Evolutionary conservation across 768 basidiomycete genomes (phyloP).

Genomic region (Cyathus striatus): DNA sequence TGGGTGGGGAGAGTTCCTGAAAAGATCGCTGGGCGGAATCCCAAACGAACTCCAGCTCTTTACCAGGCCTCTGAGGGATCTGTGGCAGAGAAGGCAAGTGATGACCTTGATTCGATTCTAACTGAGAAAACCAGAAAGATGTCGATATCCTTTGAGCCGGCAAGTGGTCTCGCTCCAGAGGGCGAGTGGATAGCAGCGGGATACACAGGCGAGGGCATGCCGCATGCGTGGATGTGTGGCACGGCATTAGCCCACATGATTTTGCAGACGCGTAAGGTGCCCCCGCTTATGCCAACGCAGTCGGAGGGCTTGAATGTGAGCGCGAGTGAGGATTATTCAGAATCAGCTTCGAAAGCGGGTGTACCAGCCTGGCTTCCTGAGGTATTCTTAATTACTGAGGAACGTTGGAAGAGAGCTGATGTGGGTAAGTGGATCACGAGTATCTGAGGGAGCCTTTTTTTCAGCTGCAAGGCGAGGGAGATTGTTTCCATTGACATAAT

Average conservation of each 20-base stretch:
- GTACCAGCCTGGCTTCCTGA: slow-evolving; percentile 43
- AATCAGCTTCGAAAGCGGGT: slow-evolving; percentile 11
- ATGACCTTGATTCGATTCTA: slow-evolving; percentile 4
- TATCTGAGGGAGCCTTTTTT: too few relatives aligned
- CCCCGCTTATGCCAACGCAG: not conserved
- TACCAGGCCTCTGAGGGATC: not conserved
- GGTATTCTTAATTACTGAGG: slow-evolving; percentile 40
- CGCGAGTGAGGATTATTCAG: not conserved
- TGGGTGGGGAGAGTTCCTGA: slow-evolving; percentile 67
- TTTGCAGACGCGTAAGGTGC: slow-evolving; percentile 27
- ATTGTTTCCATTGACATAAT: too few relatives aligned
- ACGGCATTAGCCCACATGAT: slow-evolving; percentile 59
- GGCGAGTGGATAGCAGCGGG: slow-evolving; percentile 75
- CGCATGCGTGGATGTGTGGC: slow-evolving; percentile 61
- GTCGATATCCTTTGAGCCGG: not conserved
- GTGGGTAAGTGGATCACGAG: slow-evolving; percentile 19
- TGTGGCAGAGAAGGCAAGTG: not conserved
- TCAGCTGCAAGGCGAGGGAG: too few relatives aligned
- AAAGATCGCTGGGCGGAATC: slow-evolving; percentile 16
- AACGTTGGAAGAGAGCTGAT: slow-evolving; percentile 41
- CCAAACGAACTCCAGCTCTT: not conserved
- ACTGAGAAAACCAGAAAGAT: slow-evolving; percentile 1
- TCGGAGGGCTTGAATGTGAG: not conserved
- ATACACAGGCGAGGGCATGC: slow-evolving; percentile 73
- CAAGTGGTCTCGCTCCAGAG: slow-evolving; percentile 20